Conservation (phyloP, 495 filamentous ascomycete species). For the Aspergillus nidulans region DNA sequence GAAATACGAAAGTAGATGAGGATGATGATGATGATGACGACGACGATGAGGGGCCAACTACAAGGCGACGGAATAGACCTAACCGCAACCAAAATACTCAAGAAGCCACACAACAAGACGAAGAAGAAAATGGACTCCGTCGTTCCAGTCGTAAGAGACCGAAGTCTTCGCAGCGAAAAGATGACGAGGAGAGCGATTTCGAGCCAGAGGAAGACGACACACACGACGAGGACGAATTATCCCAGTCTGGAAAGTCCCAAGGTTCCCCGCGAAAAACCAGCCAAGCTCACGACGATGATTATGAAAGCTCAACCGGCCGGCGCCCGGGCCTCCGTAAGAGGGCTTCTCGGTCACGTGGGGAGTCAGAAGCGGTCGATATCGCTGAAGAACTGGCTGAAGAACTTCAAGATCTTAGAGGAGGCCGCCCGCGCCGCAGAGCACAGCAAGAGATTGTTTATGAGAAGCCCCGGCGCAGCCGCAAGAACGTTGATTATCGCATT, state of each 20-base stretch:
- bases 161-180: constrained; percentile 48
- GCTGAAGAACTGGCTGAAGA: constrained; percentile 79
- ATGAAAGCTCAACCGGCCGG: constrained; percentile 45
- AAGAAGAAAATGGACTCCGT: constrained; percentile 40
- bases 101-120: constrained; percentile 19
- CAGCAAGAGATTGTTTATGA: constrained; percentile 56
- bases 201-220: constrained; percentile 65
- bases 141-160: constrained; percentile 46
- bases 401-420: constrained; percentile 60
- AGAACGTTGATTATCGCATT: constrained; percentile 69
- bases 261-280: constrained; percentile 41
- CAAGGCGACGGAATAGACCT: constrained; percentile 46
- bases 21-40: constrained; percentile 39
- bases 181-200: constrained; percentile 81
- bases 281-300: constrained; percentile 41
- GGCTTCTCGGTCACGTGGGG: constrained; percentile 48
- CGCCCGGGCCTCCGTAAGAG: constrained; percentile 49
- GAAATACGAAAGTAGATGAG: constrained; percentile 35
- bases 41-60: constrained; percentile 61
- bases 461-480: constrained; percentile 51
- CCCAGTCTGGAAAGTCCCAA: constrained; percentile 45
- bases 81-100: constrained; percentile 33
- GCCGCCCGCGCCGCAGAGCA: constrained; percentile 48
- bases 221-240: constrained; percentile 59
- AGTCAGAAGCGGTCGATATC: constrained; percentile 45